Conservation (phyloP, 805 yeast species). For the Grigorovia humatica region DNA sequence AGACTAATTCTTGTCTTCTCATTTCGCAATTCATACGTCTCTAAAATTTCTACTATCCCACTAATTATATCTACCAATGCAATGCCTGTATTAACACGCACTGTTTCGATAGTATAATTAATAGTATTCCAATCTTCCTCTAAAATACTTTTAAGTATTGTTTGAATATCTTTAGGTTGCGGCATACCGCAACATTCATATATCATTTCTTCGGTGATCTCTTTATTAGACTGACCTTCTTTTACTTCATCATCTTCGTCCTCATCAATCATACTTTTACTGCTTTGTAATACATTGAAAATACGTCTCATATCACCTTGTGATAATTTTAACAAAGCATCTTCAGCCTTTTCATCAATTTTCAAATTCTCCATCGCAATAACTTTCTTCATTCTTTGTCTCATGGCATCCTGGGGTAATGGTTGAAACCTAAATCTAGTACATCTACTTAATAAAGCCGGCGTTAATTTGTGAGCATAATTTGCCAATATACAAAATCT, state of each 20-base stretch:
- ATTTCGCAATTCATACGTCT: slow-evolving; percentile 53
- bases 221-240: slow-evolving; percentile 26
- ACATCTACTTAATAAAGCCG: slow-evolving; percentile 89
- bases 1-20: slow-evolving; percentile 48
- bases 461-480: slow-evolving; percentile 89
- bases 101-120: slow-evolving; percentile 49
- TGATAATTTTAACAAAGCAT: slow-evolving; percentile 59
- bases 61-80: slow-evolving; percentile 80
- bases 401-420: slow-evolving; percentile 54
- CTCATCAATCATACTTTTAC: slow-evolving; percentile 62
- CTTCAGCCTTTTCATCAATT: slow-evolving; percentile 48
- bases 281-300: slow-evolving; percentile 86
- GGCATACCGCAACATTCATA: slow-evolving; percentile 96
- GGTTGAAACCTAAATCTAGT: slow-evolving; percentile 93
- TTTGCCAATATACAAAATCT: slow-evolving; percentile 92
- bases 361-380: slow-evolving; percentile 55
- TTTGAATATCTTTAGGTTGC: slow-evolving; percentile 72
- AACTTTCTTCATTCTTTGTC: slow-evolving; percentile 57
- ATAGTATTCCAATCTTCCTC: slow-evolving; percentile 85
- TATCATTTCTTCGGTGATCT: slow-evolving; percentile 63
- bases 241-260: slow-evolving; percentile 15
- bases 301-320: slow-evolving; percentile 96
- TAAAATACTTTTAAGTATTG: slow-evolving; percentile 64
- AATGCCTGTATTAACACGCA: slow-evolving; percentile 67
- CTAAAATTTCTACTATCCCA: slow-evolving; percentile 64